Conservation (phyloP, 108 stramenopile genomes). For the Bacterosira constricta region DNA sequence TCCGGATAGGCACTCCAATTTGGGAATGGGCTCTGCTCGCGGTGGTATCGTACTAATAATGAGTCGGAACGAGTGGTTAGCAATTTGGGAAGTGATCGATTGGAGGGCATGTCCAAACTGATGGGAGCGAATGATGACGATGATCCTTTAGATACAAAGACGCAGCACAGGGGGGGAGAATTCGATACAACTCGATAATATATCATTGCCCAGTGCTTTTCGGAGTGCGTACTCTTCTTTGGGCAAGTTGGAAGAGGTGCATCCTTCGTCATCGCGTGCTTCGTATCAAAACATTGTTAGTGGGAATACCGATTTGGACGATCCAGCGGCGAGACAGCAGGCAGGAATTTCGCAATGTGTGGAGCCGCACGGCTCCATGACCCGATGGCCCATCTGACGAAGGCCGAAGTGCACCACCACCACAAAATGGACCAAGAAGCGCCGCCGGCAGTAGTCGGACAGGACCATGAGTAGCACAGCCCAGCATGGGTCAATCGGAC, state of each 20-base stretch:
- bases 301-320: too few relatives aligned
- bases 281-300: constrained; percentile 10
- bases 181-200: constrained; percentile 19
- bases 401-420: too few relatives aligned
- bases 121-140: constrained; percentile 35
- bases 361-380: constrained; percentile 41
- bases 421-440: too few relatives aligned
- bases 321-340: constrained; percentile 37
- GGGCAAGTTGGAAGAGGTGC: constrained; percentile 7
- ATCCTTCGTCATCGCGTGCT: constrained; percentile 13
- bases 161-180: neutral
- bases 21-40: constrained; percentile 43
- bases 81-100: constrained; percentile 6
- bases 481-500: constrained; percentile 9
- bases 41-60: neutral
- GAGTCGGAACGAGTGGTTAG: neutral
- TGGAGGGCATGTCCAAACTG: constrained; percentile 40
- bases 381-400: constrained; percentile 24
- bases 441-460: neutral
- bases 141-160: neutral
- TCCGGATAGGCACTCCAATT: too few relatives aligned
- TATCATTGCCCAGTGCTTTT: constrained; percentile 36
- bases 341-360: constrained; percentile 36
- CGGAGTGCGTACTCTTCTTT: constrained; percentile 29
- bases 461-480: constrained; percentile 5